Evolutionary conservation across 768 basidiomycete genomes (phyloP), one percentile per base, ranked within the genome.

Genomic region (Chalciporus piperatus): DNA sequence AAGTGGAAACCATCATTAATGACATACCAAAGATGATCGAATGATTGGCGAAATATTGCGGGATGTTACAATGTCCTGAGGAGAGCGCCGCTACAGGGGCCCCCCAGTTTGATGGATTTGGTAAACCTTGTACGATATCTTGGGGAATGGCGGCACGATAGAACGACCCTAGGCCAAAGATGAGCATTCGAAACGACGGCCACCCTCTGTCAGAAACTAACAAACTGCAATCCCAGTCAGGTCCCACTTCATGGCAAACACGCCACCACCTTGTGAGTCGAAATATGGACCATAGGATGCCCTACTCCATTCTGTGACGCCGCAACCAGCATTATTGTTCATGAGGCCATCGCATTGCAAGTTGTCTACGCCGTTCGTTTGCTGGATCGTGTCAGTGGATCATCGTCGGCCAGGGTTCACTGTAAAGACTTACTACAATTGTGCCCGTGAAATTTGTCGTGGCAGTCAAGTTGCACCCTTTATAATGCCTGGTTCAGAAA

Each of bases 161-260:
- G 65, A 92, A 92, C 6, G 85, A 89, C 85, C 85, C 89, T 91
- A 58, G 32, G 27, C 9, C 17, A 47, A 53, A 45, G 43, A 59
- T 20, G 60, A 41, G 12, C 37, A 51, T 38, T 7, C 19, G 22
- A 10, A 43, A 33, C 43, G 19, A 50, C 1, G n/a, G 30, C 9
- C 47, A 32, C 44, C 14, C 14, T 23, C 22, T 11, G 39, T 22
- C 16, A n/a, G 35, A 14, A 33, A 1, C 88, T 65, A 54, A 91
- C 89, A 91, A 56, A 89, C 78, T 37, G 83, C 79, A 50, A 92
- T 89, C 2, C 84, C 83, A 53, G 74, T 76, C 52, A 83, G 79
- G 61, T 92, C 88, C 92, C 92, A 94, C 59, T 87, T 86, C 88
- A 92, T 91, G 1, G 83, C 90, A 64, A 90, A 93, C 3, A 92